These are phyloP conservation scores for Mycena epipterygia DNA, from an alignment of 768 basidiomycete species.

Conservation along the genomic window DNA sequence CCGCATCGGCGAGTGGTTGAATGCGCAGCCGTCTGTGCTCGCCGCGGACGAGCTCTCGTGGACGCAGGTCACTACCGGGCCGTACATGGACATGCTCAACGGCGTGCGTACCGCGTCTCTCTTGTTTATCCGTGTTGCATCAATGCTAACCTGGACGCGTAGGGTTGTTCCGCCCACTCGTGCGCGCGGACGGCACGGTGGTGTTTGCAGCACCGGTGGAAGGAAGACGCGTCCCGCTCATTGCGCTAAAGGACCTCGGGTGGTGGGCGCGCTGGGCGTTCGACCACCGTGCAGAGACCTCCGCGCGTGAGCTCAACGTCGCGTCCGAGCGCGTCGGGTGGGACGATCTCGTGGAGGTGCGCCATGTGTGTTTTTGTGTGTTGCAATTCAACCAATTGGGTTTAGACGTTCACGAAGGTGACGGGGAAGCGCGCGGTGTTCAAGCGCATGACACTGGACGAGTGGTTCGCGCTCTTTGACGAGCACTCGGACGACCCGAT, in stretches of 20 bases:
- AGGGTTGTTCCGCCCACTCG: conserved; percentile 47
- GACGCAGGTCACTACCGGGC: conserved; percentile 21
- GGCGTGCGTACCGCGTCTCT: neutral
- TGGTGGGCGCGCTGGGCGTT: conserved; percentile 56
- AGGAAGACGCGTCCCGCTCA: conserved; percentile 52
- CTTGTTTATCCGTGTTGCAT: neutral
- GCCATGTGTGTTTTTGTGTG: neutral
- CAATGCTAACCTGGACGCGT: neutral
- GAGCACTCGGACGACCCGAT: conserved; percentile 27
- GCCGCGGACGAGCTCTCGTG: conserved; percentile 1
- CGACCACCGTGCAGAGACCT: conserved; percentile 50
- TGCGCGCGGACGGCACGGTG: conserved; percentile 53
- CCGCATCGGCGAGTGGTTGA: conserved; percentile 17
- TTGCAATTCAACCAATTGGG: neutral
- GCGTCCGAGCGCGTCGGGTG: conserved; percentile 53
- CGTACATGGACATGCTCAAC: conserved; percentile 18
- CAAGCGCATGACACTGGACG: conserved; percentile 2
- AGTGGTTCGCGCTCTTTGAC: conserved; percentile 28
- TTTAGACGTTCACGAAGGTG: conserved; percentile 30
- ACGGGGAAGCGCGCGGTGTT: conserved; percentile 25
- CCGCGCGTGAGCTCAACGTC: conserved; percentile 51
- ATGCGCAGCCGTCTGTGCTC: neutral
- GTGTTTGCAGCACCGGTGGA: conserved; percentile 53
- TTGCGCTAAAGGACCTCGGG: conserved; percentile 54
- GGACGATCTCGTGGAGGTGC: conserved; percentile 48